A percentile compares a stretch with the other conserved stretches of the same genome.
phyloP scores from a whole-genome alignment of 768 basidiomycete genomes.

The Serendipita sp. region DNA sequence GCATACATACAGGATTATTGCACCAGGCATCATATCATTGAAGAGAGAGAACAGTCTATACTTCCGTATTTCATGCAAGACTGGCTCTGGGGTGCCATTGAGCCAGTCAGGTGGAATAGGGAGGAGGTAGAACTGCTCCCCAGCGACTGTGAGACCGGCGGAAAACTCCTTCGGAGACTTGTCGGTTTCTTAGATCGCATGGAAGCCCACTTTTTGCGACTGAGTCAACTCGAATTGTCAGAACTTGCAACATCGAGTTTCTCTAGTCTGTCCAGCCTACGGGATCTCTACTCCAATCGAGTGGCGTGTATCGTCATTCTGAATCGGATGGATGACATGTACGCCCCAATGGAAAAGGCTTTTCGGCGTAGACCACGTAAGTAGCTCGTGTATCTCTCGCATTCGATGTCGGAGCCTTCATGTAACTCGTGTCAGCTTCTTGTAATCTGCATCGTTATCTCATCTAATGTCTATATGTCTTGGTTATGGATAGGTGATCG shows the following conservation, averaged over 20 bases:
- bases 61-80: neutral
- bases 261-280: neutral
- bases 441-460: neutral
- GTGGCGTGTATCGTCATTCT: neutral
- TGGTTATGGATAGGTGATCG: too few species aligned
- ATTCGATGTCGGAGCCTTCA: neutral
- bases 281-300: neutral
- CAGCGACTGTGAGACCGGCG: neutral
- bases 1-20: neutral
- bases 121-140: neutral
- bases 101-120: neutral
- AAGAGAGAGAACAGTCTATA: neutral
- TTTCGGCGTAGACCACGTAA: neutral
- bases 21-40: neutral
- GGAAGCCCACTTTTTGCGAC: neutral
- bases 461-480: too few species aligned
- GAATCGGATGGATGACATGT: neutral
- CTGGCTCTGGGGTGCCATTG: neutral
- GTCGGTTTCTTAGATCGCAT: neutral
- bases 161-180: neutral
- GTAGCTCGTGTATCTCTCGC: neutral
- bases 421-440: neutral
- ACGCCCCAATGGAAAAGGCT: neutral
- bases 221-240: neutral
- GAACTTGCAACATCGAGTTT: neutral